A percentile compares a stretch with the other conserved stretches of the same genome.
Conservation (phyloP, 257 asterid species). For the Salvia splendens region DNA sequence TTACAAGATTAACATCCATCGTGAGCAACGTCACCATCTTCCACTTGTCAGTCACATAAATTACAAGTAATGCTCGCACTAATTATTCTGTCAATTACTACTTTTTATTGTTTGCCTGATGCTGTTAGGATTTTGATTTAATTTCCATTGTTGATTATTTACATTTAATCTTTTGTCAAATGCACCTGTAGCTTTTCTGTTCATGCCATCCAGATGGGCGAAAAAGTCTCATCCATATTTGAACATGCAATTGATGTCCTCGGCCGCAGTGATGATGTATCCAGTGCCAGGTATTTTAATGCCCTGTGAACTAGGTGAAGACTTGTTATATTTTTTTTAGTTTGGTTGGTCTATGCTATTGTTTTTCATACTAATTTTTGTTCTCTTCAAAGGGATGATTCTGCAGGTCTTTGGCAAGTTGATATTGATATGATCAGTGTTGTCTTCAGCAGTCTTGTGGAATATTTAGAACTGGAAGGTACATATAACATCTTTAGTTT, state of each 20-base stretch:
- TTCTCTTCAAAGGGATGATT: conserved; percentile 60
- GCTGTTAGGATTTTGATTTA: conserved; percentile 18
- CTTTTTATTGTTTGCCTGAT: conserved; percentile 22
- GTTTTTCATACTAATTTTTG: conserved; percentile 26
- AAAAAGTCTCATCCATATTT: conserved; percentile 81
- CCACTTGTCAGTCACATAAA: conserved; percentile 88
- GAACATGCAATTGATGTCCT: conserved; percentile 85
- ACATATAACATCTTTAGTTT: conserved; percentile 84
- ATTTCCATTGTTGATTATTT: conserved; percentile 3
- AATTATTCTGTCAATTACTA: conserved; percentile 21
- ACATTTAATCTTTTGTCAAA: conserved; percentile 26
- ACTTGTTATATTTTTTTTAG: conserved; percentile 13
- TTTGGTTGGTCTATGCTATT: conserved; percentile 25
- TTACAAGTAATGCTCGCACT: conserved; percentile 60
- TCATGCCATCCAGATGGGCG: conserved; percentile 96
- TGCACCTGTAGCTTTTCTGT: conserved; percentile 80
- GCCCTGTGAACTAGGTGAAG: conserved; percentile 24
- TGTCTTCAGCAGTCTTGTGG: conserved; percentile 82
- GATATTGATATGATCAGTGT: conserved; percentile 89
- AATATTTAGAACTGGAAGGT: conserved; percentile 80
- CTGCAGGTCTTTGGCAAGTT: conserved; percentile 81
- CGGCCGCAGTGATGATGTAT: conserved; percentile 77
- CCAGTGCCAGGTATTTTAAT: conserved; percentile 53
- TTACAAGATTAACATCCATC: conserved; percentile 78
- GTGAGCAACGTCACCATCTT: conserved; percentile 79